Base-by-base conservation (phyloP, 345 rosid species). In the Acer saccharum region DNA sequence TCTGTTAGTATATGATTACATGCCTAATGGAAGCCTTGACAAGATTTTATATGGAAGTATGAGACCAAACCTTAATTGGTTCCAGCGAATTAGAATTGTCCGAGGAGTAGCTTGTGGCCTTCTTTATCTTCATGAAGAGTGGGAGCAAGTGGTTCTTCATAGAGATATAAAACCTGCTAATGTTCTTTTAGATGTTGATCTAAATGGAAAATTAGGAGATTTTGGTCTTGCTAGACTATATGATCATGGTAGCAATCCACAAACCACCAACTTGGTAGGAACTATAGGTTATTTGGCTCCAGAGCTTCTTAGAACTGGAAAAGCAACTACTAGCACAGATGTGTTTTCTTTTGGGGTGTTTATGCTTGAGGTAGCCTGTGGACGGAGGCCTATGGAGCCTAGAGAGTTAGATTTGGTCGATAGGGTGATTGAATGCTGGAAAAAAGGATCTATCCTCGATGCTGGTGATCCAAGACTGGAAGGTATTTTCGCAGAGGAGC, bases 11-110 rank as follows among this genome's bases (percentile, higher is more conserved):
- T 88, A 90, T 71, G 89, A 90, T 32, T 90, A 85, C n/a, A 88
- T 90, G 89, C 88, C 88, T 17, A 85, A 85, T 54, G 93, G 93
- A 68, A 88, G 88, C 80, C 89, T 88, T 2, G 93, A 90, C 29
- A 83, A 75, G 76, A 80, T 74, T 75, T 82, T 90, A 66, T 80
- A 82, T 61, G 72, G 78, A 27, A 77, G 81, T 23, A 60, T 44
- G n/a, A 82, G 73, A 69, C 73, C 81, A 23, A 78, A 66, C 35
- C 88, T 87, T 60, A 50, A 70, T 11, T 87, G 90, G 90, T 16
- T 54, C 21, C 89, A 83, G 72, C 54, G 93, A 61, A 78, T 79
- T 8, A 35, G 10, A 48, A 82, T 88, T 75, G 66, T 87, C 12
- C 80, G 78, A 65, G 90, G 86, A 3, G 84, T 89, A 16, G 90